phyloP scores from a whole-genome alignment of 2,329 filamentous ascomycete species.

The Westerdykella ornata region DNA sequence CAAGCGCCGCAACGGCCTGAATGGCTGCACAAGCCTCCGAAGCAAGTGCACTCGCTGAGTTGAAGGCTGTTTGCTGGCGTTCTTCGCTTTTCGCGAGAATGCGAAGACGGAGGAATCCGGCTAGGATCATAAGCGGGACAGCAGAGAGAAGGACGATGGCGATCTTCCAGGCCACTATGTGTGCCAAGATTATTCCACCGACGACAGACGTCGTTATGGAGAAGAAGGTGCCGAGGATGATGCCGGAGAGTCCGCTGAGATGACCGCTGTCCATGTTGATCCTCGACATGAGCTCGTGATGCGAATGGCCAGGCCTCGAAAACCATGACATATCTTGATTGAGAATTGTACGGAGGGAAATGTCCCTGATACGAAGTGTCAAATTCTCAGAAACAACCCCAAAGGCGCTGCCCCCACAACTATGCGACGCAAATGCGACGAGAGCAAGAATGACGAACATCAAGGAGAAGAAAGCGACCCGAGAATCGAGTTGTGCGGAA shows the following conservation, averaged over 20 bases:
- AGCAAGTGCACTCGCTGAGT: constrained; percentile 56
- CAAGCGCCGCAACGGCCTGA: constrained; percentile 50
- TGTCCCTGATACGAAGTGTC: constrained; percentile 40
- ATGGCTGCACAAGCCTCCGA: constrained; percentile 62
- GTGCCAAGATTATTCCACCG: constrained; percentile 44
- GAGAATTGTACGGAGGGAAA: constrained; percentile 48
- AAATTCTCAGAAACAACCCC: constrained; percentile 45
- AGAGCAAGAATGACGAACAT: constrained; percentile 51
- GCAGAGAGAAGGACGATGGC: constrained; percentile 46
- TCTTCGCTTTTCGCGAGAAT: constrained; percentile 54
- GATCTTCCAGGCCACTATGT: constrained; percentile 47
- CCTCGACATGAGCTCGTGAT: constrained; percentile 42
- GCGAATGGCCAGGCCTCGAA: constrained; percentile 38
- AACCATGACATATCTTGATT: constrained; percentile 52
- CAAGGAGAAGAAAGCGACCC: constrained; percentile 41
- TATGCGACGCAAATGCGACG: constrained; percentile 43
- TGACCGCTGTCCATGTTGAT: constrained; percentile 46
- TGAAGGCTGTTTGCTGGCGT: constrained; percentile 58
- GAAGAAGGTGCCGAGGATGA: constrained; percentile 47
- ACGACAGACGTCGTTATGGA: constrained; percentile 43
- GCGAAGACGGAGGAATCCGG: constrained; percentile 43
- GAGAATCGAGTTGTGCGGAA: constrained; percentile 12
- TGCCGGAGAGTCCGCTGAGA: constrained; percentile 44
- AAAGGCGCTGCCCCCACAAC: constrained; percentile 42
- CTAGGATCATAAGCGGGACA: constrained; percentile 44